Conservation (phyloP, 2,329 filamentous ascomycete species). For the Ambrosiella cleistominuta region DNA sequence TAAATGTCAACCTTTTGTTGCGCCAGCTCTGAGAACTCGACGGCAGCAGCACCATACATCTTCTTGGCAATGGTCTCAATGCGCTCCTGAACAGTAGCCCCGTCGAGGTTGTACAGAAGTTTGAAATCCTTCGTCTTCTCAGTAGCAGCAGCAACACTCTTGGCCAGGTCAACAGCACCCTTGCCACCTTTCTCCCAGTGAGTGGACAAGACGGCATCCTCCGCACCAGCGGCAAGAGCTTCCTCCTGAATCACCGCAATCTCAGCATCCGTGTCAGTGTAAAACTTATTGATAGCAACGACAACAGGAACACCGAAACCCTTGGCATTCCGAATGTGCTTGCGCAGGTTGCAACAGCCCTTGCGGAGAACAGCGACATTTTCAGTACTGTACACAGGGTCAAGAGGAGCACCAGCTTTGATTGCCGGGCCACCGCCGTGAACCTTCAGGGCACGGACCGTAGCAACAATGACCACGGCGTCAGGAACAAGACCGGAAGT, state of each 20-base stretch:
- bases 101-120: slow-evolving; percentile 51
- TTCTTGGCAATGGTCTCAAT: slow-evolving; percentile 79
- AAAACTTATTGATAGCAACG: slow-evolving; percentile 93
- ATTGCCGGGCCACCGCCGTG: slow-evolving; percentile 95
- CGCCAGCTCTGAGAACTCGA: slow-evolving; percentile 85
- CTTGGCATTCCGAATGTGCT: slow-evolving; percentile 84
- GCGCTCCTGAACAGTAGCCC: slow-evolving; percentile 70
- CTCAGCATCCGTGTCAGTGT: slow-evolving; percentile 85
- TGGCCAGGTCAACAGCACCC: slow-evolving; percentile 75
- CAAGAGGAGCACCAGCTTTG: slow-evolving; percentile 66
- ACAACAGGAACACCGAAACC: slow-evolving; percentile 84
- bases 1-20: slow-evolving; percentile 96
- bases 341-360: slow-evolving; percentile 85
- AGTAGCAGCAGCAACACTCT: slow-evolving; percentile 67
- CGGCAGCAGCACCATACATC: slow-evolving; percentile 83
- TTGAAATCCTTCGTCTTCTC: slow-evolving; percentile 76
- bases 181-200: slow-evolving; percentile 94
- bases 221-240: slow-evolving; percentile 75
- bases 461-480: slow-evolving; percentile 86
- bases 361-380: slow-evolving; percentile 79
- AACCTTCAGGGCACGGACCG: slow-evolving; percentile 87
- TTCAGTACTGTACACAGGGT: slow-evolving; percentile 79
- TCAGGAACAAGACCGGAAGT: slow-evolving; percentile 85
- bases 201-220: slow-evolving; percentile 83
- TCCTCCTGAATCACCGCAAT: slow-evolving; percentile 80